These are phyloP conservation scores for Hypoxylon intermedium DNA, from an alignment of 495 filamentous ascomycete genomes.

Conservation along the genomic window DNA sequence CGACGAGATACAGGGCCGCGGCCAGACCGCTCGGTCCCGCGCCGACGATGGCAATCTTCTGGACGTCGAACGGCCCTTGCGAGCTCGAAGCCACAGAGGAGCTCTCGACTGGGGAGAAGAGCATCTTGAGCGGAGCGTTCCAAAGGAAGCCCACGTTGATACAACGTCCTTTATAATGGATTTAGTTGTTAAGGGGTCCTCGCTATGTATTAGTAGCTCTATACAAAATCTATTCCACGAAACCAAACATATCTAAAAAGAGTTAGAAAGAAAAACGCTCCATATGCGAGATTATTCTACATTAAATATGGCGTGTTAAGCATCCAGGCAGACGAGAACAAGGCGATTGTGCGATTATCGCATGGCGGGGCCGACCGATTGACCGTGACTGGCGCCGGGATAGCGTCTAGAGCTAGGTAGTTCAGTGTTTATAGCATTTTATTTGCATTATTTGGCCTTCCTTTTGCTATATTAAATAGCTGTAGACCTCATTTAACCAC, in stretches of 20 bases:
- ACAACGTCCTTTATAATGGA: too few species aligned
- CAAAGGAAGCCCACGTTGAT: too few species aligned
- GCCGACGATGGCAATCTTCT: constrained; percentile 70
- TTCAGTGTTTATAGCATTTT: background rate
- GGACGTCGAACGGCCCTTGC: constrained; percentile 48
- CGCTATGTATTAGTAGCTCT: too few species aligned
- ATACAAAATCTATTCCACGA: too few species aligned
- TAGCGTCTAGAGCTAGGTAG: background rate
- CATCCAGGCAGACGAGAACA: background rate
- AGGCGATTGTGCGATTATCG: constrained; percentile 23
- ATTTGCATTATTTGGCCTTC: background rate
- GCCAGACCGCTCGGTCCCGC: constrained; percentile 73
- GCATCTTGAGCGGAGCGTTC: too few species aligned
- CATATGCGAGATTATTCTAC: too few species aligned
- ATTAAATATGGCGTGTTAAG: background rate
- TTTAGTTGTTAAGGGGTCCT: too few species aligned
- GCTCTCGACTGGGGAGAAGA: constrained; percentile 31
- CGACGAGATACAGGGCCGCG: constrained; percentile 78
- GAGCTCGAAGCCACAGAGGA: constrained; percentile 16
- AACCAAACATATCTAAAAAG: background rate
- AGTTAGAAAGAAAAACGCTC: background rate
- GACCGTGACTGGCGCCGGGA: constrained; percentile 17
- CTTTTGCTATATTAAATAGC: too few species aligned
- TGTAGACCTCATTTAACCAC: too few species aligned
- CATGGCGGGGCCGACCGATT: constrained; percentile 16